Evolutionary conservation across 1,139 yeast species (phyloP).

Genomic region (Suhomyces kunorum): DNA sequence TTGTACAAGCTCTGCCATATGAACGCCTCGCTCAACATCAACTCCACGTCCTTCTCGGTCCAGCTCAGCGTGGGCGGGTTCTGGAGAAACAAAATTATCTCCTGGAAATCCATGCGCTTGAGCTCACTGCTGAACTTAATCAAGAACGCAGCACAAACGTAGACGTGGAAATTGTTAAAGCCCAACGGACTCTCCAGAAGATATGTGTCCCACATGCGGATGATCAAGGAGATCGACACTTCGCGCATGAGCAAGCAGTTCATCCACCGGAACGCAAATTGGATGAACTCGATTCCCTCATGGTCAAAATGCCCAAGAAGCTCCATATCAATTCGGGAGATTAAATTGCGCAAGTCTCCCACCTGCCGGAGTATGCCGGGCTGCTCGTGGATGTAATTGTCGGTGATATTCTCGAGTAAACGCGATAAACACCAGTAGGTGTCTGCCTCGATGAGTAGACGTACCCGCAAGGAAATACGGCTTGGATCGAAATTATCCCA

Average conservation of each 20-base stretch:
- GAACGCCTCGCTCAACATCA: slow-evolving; percentile 90
- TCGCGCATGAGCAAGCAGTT: slow-evolving; percentile 96
- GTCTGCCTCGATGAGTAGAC: slow-evolving; percentile 74
- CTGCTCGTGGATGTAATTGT: slow-evolving; percentile 95
- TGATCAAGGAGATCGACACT: slow-evolving; percentile 69
- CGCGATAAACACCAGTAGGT: slow-evolving; percentile 95
- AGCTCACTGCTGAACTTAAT: slow-evolving; percentile 81
- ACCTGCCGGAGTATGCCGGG: slow-evolving; percentile 96
- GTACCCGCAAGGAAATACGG: slow-evolving; percentile 52
- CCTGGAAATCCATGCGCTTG: slow-evolving; percentile 91
- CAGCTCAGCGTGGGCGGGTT: slow-evolving; percentile 83
- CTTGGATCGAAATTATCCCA: slow-evolving; percentile 61
- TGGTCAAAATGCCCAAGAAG: slow-evolving; percentile 71
- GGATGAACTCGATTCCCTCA: slow-evolving; percentile 89
- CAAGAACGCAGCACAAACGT: slow-evolving; percentile 97
- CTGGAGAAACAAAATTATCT: slow-evolving; percentile 85
- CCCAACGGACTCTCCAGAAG: slow-evolving; percentile 86
- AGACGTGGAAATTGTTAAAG: slow-evolving; percentile 89
- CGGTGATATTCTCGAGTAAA: slow-evolving; percentile 89
- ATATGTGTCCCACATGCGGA: slow-evolving; percentile 98
- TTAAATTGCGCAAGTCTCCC: slow-evolving; percentile 71
- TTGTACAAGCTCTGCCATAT: slow-evolving; percentile 94
- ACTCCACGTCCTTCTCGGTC: slow-evolving; percentile 88
- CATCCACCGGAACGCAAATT: slow-evolving; percentile 98
- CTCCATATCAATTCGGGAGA: slow-evolving; percentile 74